Evolutionary conservation across 768 basidiomycete genomes (phyloP).

Genomic region (Sporobolomyces phaffii): DNA sequence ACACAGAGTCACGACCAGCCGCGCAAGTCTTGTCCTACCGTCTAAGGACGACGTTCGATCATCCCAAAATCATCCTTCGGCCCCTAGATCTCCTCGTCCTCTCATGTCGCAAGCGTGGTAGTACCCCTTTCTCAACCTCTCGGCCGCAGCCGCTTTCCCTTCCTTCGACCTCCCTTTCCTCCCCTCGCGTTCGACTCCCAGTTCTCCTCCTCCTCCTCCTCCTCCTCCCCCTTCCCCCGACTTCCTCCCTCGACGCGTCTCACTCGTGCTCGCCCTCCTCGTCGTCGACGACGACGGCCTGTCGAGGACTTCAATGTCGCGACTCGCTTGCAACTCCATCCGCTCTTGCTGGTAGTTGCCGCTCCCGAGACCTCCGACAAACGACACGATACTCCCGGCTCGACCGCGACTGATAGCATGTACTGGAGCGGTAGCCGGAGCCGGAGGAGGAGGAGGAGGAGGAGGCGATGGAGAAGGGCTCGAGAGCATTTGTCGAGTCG

Average conservation of each 20-base stretch:
- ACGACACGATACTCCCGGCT: neutral
- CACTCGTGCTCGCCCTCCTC: neutral
- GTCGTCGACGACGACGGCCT: neutral
- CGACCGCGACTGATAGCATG: neutral
- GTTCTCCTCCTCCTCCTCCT: neutral
- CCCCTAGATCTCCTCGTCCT: too few relatives aligned
- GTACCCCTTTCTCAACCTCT: conserved; percentile 2
- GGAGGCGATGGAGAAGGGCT: neutral
- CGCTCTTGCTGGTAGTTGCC: conserved; percentile 4
- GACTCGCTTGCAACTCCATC: conserved; percentile 9
- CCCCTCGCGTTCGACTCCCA: neutral
- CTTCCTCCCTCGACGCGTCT: neutral
- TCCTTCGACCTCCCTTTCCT: neutral
- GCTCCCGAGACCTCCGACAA: conserved; percentile 1
- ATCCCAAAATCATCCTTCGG: too few relatives aligned
- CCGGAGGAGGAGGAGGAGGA: neutral
- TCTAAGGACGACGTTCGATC: too few relatives aligned
- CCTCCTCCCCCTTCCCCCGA: too few relatives aligned
- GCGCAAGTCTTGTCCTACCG: too few relatives aligned
- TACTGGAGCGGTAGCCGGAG: neutral
- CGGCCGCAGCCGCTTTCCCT: neutral
- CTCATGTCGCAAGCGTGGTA: neutral
- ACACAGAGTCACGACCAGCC: too few relatives aligned
- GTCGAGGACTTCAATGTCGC: conserved; percentile 22
- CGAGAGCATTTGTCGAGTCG: neutral